These are phyloP conservation scores for Calocybe gambosa DNA, from an alignment of 1,284 basidiomycete genomes.

Conservation along the genomic window DNA sequence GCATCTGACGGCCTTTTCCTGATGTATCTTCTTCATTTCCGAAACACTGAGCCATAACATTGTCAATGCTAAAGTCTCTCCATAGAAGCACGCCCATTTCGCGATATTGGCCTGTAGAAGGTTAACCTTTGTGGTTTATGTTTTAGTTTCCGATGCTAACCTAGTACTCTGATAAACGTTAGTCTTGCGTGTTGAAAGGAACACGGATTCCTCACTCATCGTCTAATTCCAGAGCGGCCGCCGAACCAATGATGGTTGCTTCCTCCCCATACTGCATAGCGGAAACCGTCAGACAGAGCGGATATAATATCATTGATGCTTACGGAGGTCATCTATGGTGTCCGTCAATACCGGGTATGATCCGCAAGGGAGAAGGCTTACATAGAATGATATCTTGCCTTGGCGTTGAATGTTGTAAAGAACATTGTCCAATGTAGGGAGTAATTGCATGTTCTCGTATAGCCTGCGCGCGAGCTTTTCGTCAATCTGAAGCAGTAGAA, in stretches of 20 bases:
- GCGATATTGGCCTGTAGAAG: conserved; percentile 69
- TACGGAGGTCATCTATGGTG: conserved; percentile 68
- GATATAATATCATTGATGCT: conserved; percentile 20
- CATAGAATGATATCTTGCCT: conserved; percentile 93
- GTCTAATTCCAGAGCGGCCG: conserved; percentile 74
- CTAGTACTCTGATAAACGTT: conserved; percentile 46
- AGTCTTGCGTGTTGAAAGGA: conserved; percentile 2
- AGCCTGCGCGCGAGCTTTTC: conserved; percentile 66
- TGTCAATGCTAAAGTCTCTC: conserved; percentile 72
- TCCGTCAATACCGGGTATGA: conserved; percentile 12
- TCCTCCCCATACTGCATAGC: conserved; percentile 77
- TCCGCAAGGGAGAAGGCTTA: conserved; percentile 31
- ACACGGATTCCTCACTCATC: conserved; percentile 68
- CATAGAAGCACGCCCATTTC: conserved; percentile 89
- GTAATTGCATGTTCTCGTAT: conserved; percentile 80
- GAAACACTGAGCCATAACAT: conserved; percentile 85
- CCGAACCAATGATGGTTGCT: conserved; percentile 86
- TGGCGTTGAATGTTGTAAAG: conserved; percentile 91
- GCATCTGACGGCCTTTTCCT: conserved; percentile 88
- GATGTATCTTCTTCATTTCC: conserved; percentile 78
- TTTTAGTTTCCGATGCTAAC: conserved; percentile 29
- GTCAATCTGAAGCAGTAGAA: conserved; percentile 56
- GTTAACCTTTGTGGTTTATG: neutral
- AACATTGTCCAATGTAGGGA: conserved; percentile 83
- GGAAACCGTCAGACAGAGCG: conserved; percentile 11